These are phyloP conservation scores for Coemansia sp. DNA, from an alignment of 192 early-diverging fungal genomes.

Conservation along the genomic window DNA sequence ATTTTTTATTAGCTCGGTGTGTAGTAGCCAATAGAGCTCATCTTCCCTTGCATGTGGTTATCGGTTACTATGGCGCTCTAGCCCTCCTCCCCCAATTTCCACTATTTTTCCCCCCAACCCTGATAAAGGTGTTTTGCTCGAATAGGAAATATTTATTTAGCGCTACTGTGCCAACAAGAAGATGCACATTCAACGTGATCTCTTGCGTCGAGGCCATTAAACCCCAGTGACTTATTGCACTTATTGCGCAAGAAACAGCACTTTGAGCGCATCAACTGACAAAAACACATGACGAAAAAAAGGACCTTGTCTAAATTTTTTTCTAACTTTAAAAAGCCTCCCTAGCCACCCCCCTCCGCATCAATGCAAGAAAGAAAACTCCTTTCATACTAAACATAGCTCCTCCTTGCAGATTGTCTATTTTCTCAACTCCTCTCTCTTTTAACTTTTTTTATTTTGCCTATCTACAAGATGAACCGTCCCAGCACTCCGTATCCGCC, in stretches of 20 bases:
- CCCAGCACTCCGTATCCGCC: neutral
- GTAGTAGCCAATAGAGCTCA: neutral
- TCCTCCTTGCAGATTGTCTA: too few species aligned
- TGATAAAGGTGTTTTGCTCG: neutral
- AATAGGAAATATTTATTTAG: too few species aligned
- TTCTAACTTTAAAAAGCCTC: neutral
- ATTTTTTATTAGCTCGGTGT: neutral
- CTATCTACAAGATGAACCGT: neutral
- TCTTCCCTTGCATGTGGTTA: neutral
- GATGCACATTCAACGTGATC: neutral
- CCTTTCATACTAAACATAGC: too few species aligned
- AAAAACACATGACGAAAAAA: neutral
- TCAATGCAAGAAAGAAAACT: neutral
- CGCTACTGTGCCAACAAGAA: neutral
- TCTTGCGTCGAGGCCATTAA: neutral
- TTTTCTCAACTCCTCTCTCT: too few species aligned
- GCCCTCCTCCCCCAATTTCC: neutral
- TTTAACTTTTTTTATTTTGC: too few species aligned
- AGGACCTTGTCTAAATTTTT: neutral
- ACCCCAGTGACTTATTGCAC: neutral
- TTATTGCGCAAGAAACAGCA: neutral
- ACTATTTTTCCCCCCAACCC: neutral
- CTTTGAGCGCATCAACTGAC: neutral
- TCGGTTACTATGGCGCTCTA: neutral
- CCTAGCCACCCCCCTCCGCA: neutral